Base-by-base conservation (phyloP, 306 rosid species). In the Dalbergia cochinchinensis region DNA sequence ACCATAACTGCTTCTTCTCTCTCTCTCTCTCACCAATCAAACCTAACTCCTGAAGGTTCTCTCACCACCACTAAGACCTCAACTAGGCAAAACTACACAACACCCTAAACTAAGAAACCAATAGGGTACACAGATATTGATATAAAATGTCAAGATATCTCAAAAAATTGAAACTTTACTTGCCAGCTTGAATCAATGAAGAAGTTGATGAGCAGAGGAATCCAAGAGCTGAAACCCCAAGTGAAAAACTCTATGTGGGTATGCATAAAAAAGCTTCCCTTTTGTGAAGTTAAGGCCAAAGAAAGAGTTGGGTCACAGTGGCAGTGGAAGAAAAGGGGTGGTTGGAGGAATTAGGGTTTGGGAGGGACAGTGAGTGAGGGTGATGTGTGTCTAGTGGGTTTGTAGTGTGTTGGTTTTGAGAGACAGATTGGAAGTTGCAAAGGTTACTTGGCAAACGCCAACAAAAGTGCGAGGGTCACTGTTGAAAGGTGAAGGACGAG, bases 1-100 rank as follows among this genome's bases (percentile, higher is more conserved):
- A 91, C 91, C 96, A 95, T 93, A 74, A 77, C 87, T 83, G 50
- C 48, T 83, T 78, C 44, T 55, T 60, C 72, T 54, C 10, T n/a
- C n/a, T n/a, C n/a, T 54, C 60, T 54, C 60, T 81, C 89, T 79
- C 83, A 59, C 77, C 77, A 78, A 80, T 59, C 78, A 34, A 50
- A 78, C 39, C 57, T 14, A 47, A 65, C 55, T 26, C 64, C 42
- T 11, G 37, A 45, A 37, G 41, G 5, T 37, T 67, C 44, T 58
- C 39, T 31, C 35, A 55, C 10, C 69, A 6, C 69, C 67, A 55
- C 55, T 3, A 6, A 67, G 66, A 53, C 81, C 80, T 26, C 73
- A 34, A 67, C 19, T 10, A 5, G 15, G 37, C 53, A 74, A 79
- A 83, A 83, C 58, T 8, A 51, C 54, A 53, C 68, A 13, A 11